These are phyloP conservation scores for Scheffersomyces parashehatae DNA, from an alignment of 1,139 yeast species.

Conservation along the genomic window DNA sequence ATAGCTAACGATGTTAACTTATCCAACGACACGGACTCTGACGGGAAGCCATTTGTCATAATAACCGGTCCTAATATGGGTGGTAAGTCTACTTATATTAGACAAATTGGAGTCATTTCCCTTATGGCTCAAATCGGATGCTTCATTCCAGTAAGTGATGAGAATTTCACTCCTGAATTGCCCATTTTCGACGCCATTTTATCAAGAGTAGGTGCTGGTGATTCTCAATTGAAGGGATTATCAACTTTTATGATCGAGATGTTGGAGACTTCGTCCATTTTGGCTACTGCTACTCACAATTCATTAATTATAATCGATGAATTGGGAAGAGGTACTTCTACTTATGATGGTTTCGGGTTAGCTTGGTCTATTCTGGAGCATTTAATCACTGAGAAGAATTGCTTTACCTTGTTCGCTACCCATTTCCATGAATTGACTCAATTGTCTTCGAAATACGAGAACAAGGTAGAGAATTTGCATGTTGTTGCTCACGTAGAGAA, in stretches of 20 bases:
- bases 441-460: constrained; percentile 58
- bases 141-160: constrained; percentile 64
- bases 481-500: constrained; percentile 87
- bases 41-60: constrained; percentile 65
- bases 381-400: constrained; percentile 65
- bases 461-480: constrained; percentile 73
- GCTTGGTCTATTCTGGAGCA: constrained; percentile 96
- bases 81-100: constrained; percentile 91
- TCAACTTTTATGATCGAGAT: constrained; percentile 98
- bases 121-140: constrained; percentile 92
- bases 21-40: constrained; percentile 28
- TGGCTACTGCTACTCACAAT: constrained; percentile 80
- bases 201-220: constrained; percentile 98
- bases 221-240: constrained; percentile 92
- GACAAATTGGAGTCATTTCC: constrained; percentile 88
- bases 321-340: constrained; percentile 93
- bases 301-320: constrained; percentile 92
- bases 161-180: constrained; percentile 64
- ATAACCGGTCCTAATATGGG: constrained; percentile 99
- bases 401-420: constrained; percentile 91
- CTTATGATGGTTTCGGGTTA: constrained; percentile 96
- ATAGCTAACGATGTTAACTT: constrained; percentile 82
- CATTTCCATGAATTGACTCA: constrained; percentile 95
- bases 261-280: constrained; percentile 92
- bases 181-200: constrained; percentile 87